phyloP scores from a whole-genome alignment of 768 basidiomycete genomes.

The Pseudohyphozyma bogoriensis region DNA sequence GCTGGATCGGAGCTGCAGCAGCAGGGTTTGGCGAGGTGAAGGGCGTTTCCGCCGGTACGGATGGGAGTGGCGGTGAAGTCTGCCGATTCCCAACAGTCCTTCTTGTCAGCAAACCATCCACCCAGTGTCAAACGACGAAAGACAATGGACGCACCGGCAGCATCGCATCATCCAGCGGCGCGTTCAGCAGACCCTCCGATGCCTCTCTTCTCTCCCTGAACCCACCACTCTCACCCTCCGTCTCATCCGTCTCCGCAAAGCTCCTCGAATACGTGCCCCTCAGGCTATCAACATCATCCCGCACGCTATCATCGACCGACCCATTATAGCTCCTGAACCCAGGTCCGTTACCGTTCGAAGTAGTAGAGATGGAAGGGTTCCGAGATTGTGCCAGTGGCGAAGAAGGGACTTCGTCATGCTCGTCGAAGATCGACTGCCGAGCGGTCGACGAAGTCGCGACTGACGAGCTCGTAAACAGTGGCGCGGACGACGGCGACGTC shows the following conservation, averaged over 20 bases:
- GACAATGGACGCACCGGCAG: too few relatives aligned
- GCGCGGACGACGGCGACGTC: too few relatives aligned
- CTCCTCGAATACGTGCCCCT: constrained; percentile 21
- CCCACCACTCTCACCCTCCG: constrained; percentile 5
- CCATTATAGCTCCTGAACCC: constrained; percentile 23
- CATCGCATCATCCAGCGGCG: too few relatives aligned
- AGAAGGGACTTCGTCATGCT: neutral
- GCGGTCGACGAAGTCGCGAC: too few relatives aligned
- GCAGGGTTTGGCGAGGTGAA: too few relatives aligned
- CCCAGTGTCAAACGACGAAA: too few relatives aligned
- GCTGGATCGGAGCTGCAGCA: constrained; percentile 2
- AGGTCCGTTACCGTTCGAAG: neutral
- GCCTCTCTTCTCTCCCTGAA: too few relatives aligned
- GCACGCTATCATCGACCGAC: constrained; percentile 6
- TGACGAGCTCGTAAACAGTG: too few relatives aligned
- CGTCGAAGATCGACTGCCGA: constrained; percentile 22
- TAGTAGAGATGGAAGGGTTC: neutral
- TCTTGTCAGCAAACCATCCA: too few relatives aligned
- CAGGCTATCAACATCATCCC: constrained; percentile 23
- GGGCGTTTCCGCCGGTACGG: neutral
- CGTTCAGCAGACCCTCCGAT: too few relatives aligned
- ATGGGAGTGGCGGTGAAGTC: neutral
- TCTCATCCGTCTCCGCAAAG: constrained; percentile 12
- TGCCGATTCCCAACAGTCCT: too few relatives aligned
- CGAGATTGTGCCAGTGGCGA: neutral